Percentiles rank a stretch among this genome's conserved stretches.
Conservation (phyloP, 2,329 filamentous ascomycete genomes). For the Scortechinia acanthostroma region DNA sequence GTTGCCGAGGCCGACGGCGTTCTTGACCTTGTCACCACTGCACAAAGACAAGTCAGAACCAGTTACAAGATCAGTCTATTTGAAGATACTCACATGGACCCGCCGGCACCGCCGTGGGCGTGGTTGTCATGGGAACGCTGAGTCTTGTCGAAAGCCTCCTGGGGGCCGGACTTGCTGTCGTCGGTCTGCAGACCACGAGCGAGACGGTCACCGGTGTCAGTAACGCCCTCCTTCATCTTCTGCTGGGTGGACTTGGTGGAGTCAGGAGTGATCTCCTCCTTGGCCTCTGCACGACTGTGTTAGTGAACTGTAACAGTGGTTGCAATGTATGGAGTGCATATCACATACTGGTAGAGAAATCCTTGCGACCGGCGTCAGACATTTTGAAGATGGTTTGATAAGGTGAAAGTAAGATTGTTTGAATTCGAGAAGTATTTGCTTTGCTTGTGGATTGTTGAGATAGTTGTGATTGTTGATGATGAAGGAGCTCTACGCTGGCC, state of each 20-base stretch:
- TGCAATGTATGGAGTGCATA: slow-evolving; percentile 3
- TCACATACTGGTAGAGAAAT: slow-evolving; percentile 37
- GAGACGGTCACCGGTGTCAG: slow-evolving; percentile 42
- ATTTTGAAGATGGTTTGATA: slow-evolving; percentile 29
- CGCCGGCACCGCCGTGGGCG: slow-evolving; percentile 21
- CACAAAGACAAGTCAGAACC: too few species aligned
- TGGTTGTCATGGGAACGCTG: slow-evolving; percentile 32
- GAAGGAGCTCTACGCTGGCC: not conserved
- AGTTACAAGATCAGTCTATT: too few species aligned
- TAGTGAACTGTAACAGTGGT: slow-evolving; percentile 7
- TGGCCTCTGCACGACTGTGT: slow-evolving; percentile 32
- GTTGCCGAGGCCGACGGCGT: slow-evolving; percentile 25
- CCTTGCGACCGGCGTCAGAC: slow-evolving; percentile 57
- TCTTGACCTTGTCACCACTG: slow-evolving; percentile 30
- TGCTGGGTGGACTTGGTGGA: slow-evolving; percentile 52
- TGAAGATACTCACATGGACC: slow-evolving; percentile 24
- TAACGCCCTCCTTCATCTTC: slow-evolving; percentile 47
- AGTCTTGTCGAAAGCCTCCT: slow-evolving; percentile 39
- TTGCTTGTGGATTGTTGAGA: slow-evolving; percentile 13
- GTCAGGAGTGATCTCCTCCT: slow-evolving; percentile 49
- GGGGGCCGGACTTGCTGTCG: slow-evolving; percentile 40
- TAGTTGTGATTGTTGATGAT: not conserved
- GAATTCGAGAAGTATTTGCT: too few species aligned
- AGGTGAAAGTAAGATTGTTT: too few species aligned
- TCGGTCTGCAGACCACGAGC: slow-evolving; percentile 37